These are phyloP conservation scores for Talaromyces sp. DNA, from an alignment of 2,329 filamentous ascomycete genomes.

Conservation along the genomic window DNA sequence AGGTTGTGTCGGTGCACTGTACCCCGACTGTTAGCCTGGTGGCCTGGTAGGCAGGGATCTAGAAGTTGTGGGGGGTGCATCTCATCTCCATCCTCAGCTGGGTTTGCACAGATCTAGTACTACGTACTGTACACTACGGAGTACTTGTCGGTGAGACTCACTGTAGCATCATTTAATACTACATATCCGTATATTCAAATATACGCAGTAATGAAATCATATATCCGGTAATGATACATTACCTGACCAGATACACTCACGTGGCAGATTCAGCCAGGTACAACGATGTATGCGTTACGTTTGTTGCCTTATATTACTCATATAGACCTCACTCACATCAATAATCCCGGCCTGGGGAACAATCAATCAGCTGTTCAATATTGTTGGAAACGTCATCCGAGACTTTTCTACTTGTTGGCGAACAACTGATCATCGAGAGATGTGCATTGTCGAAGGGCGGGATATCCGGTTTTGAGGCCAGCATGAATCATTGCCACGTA, in stretches of 20 bases:
- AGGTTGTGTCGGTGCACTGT: slow-evolving; percentile 9
- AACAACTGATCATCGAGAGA: background rate
- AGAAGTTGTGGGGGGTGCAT: slow-evolving; percentile 1
- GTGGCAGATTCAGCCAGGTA: no score
- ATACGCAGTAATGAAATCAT: no score
- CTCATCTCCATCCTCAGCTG: background rate
- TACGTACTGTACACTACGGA: no score
- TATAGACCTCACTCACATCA: no score
- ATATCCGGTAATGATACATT: background rate
- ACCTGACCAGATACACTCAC: background rate
- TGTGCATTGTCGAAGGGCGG: no score
- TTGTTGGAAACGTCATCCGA: background rate
- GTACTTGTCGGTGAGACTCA: background rate
- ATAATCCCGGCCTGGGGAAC: no score
- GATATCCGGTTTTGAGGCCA: background rate
- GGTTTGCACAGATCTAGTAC: background rate
- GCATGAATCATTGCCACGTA: background rate
- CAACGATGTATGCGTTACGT: background rate
- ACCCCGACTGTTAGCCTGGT: slow-evolving; percentile 1
- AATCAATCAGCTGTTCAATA: background rate
- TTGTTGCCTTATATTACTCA: no score
- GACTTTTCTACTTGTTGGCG: background rate
- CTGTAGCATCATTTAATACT: no score
- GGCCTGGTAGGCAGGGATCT: no score
- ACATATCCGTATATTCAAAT: no score